phyloP scores from a whole-genome alignment of 108 stramenopile species.

The Aurantiochytrium sp. region DNA sequence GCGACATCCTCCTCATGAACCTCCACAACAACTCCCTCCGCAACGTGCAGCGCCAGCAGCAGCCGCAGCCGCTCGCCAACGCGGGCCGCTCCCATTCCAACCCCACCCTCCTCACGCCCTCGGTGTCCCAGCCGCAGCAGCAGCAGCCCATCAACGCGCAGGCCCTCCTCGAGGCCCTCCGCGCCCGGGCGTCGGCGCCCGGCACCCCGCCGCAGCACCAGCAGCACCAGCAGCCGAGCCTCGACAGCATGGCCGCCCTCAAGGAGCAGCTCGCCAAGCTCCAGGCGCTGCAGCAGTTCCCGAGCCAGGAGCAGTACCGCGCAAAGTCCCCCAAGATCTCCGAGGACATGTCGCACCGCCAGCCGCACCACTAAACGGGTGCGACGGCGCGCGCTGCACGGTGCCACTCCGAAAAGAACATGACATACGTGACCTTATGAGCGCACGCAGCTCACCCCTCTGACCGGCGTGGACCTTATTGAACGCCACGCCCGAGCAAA shows the following conservation, averaged over 20 bases:
- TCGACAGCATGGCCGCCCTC: neutral
- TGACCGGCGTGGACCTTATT: too few relatives aligned
- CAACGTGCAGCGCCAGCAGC: neutral
- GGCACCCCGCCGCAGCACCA: neutral
- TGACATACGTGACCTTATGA: neutral
- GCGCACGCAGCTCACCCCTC: too few relatives aligned
- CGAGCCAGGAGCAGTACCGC: neutral
- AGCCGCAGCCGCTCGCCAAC: neutral
- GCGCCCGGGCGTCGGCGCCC: neutral
- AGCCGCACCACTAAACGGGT: neutral
- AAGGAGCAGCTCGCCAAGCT: neutral
- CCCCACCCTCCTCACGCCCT: too few relatives aligned
- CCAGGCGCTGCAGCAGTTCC: neutral
- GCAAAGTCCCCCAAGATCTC: neutral
- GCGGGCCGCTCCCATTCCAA: too few relatives aligned
- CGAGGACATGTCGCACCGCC: neutral
- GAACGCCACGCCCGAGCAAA: too few relatives aligned
- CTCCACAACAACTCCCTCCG: too few relatives aligned
- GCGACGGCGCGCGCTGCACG: neutral
- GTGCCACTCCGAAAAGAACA: neutral
- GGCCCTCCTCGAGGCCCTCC: neutral
- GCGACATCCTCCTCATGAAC: neutral
- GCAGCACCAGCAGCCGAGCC: neutral
- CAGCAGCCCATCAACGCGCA: neutral
- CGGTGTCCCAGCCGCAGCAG: slow-evolving; percentile 1